phyloP scores from a whole-genome alignment of 805 yeast species.

The Lachancea mirantina region DNA sequence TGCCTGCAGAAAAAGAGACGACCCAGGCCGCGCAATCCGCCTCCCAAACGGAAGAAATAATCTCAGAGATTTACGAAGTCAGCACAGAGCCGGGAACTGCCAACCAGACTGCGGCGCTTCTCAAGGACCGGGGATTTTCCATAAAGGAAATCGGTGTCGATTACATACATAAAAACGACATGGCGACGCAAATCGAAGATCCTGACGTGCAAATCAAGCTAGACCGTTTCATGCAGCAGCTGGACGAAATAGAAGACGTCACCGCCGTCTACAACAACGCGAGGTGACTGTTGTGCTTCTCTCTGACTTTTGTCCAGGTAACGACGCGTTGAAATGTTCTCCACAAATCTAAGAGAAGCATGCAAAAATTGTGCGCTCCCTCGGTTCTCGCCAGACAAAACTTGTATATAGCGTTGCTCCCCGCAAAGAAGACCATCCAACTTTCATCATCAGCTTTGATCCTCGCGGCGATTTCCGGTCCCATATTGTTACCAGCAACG shows the following conservation, averaged over 20 bases:
- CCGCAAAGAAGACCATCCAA: neutral
- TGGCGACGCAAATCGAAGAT: constrained; percentile 45
- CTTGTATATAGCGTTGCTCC: too few relatives aligned
- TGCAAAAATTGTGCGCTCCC: too few relatives aligned
- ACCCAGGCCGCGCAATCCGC: constrained; percentile 15
- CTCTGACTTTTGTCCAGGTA: too few relatives aligned
- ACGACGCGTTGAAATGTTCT: too few relatives aligned
- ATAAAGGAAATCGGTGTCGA: constrained; percentile 68
- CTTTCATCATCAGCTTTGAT: too few relatives aligned
- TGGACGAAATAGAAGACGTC: constrained; percentile 82
- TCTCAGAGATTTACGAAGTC: constrained; percentile 36
- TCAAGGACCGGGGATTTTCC: constrained; percentile 44
- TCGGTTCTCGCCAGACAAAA: too few relatives aligned
- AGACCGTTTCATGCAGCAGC: constrained; percentile 48
- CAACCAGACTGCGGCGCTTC: constrained; percentile 49
- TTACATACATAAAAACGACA: constrained; percentile 57
- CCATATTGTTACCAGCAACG: too few relatives aligned
- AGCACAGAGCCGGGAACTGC: constrained; percentile 60
- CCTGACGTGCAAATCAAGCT: constrained; percentile 46
- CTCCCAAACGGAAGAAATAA: neutral
- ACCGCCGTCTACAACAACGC: constrained; percentile 71
- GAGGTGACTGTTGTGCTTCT: too few relatives aligned
- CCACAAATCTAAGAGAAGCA: too few relatives aligned
- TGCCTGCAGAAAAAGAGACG: constrained; percentile 25
- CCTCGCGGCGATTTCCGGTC: too few relatives aligned